phyloP scores from a whole-genome alignment of 352 stramenopile genomes.

The Globisporangium iwayamae region DNA sequence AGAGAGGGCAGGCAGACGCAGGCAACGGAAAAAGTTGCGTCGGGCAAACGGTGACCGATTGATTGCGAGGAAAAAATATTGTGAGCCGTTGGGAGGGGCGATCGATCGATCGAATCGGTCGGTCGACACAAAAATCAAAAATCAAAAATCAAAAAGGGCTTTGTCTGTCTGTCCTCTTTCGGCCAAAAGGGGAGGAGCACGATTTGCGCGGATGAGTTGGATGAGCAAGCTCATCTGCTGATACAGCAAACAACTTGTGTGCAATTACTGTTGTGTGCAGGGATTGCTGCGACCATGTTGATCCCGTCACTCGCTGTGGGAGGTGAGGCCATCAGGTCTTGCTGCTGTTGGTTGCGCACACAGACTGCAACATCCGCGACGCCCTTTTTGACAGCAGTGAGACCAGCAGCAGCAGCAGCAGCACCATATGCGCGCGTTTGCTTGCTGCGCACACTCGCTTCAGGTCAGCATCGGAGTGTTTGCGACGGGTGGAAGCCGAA shows the following conservation, averaged over 20 bases:
- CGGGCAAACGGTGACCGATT: not conserved
- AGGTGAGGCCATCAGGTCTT: not conserved
- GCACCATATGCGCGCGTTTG: not conserved
- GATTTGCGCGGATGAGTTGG: not conserved
- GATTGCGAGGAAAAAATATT: conserved; percentile 1
- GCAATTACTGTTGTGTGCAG: not conserved
- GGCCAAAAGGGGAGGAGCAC: not conserved
- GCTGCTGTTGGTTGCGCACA: conserved; percentile 2
- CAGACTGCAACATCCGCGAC: not conserved
- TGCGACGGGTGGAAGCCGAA: not conserved
- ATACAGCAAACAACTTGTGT: not conserved
- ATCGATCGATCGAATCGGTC: not conserved
- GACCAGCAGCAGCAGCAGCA: not conserved
- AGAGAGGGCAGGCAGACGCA: not conserved
- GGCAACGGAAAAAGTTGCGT: conserved; percentile 1
- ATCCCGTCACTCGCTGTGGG: not conserved
- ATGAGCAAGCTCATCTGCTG: not conserved
- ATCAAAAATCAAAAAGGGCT: not conserved
- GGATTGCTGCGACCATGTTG: not conserved
- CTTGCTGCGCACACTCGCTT: not conserved
- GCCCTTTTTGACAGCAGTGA: too few species aligned
- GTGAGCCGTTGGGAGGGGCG: not conserved
- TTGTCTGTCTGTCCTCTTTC: too few species aligned
- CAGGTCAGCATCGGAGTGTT: conserved; percentile 1
- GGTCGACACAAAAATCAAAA: not conserved